Conservation (phyloP, 345 rosid species). For the Ceriops decandra region DNA sequence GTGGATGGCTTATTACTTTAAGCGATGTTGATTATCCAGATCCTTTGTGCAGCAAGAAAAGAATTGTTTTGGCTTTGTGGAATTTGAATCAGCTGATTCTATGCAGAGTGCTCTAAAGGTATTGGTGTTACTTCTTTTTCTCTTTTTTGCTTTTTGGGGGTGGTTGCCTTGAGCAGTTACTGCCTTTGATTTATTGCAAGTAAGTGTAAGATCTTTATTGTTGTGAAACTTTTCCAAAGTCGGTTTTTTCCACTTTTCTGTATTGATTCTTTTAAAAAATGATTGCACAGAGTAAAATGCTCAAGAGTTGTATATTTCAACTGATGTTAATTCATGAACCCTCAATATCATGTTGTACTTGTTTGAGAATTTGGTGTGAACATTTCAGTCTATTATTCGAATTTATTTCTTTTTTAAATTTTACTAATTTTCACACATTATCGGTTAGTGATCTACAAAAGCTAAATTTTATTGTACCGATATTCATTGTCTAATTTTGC, state of each 20-base stretch:
- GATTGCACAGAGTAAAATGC: too few species aligned
- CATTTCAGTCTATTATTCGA: not conserved
- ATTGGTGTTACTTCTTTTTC: not conserved
- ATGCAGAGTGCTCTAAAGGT: slow-evolving; percentile 67
- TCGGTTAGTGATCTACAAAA: not conserved
- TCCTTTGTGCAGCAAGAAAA: slow-evolving; percentile 32
- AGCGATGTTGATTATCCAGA: not conserved
- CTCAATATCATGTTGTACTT: too few species aligned
- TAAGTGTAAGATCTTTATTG: not conserved
- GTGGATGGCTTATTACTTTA: not conserved
- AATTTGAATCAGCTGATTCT: slow-evolving; percentile 62
- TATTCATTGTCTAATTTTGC: not conserved
- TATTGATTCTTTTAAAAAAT: too few species aligned
- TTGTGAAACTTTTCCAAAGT: not conserved
- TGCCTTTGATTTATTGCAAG: not conserved
- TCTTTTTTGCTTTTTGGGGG: not conserved
- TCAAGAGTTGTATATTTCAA: too few species aligned
- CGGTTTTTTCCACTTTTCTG: not conserved
- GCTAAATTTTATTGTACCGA: not conserved
- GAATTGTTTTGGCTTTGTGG: slow-evolving; percentile 79
- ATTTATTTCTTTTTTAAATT: not conserved
- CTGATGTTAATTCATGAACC: too few species aligned
- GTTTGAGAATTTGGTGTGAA: not conserved
- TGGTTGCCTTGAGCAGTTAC: not conserved
- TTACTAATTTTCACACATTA: not conserved